Evolutionary conservation across 208 protist species (phyloP).

Genomic region (Phytomonas francai): DNA sequence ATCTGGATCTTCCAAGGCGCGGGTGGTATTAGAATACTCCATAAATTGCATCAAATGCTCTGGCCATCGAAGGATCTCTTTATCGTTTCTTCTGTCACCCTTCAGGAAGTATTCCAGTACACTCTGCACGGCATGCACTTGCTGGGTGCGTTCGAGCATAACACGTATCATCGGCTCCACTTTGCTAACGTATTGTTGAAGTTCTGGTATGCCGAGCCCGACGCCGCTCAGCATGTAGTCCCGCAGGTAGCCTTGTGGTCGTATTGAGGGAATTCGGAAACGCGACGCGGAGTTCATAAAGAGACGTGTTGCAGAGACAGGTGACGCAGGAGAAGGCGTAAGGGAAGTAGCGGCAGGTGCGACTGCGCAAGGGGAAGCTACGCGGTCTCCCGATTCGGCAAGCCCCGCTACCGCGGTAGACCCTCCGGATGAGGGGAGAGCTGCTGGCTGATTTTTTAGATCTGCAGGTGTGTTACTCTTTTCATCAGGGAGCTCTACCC

Average conservation of each 20-base stretch:
- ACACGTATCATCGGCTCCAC: conserved; percentile 83
- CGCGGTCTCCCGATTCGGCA: neutral
- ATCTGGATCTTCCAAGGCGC: conserved; percentile 59
- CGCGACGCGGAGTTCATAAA: conserved; percentile 11
- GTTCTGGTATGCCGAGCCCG: conserved; percentile 69
- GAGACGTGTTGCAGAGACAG: neutral
- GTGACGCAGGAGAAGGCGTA: conserved; percentile 1
- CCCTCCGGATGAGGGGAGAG: neutral
- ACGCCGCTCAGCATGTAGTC: conserved; percentile 60
- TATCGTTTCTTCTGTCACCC: conserved; percentile 10
- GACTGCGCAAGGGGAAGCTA: conserved; percentile 1
- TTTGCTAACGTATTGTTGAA: conserved; percentile 82
- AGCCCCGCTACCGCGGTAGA: neutral
- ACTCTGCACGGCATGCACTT: conserved; percentile 76
- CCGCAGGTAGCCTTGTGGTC: conserved; percentile 68
- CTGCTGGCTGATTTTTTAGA: neutral
- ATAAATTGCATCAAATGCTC: conserved; percentile 83
- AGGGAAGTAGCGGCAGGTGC: neutral
- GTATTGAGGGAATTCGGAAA: conserved; percentile 55
- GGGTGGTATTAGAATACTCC: conserved; percentile 78
- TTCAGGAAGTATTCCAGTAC: conserved; percentile 59
- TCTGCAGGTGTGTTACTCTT: neutral
- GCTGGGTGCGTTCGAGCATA: conserved; percentile 83
- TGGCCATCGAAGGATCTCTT: conserved; percentile 61
- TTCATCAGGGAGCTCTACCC: conserved; percentile 6